Evolutionary conservation across 192 early-diverging fungal species (phyloP), one percentile per base, ranked within the genome.

Genomic region (Chytriomyces sp.): DNA sequence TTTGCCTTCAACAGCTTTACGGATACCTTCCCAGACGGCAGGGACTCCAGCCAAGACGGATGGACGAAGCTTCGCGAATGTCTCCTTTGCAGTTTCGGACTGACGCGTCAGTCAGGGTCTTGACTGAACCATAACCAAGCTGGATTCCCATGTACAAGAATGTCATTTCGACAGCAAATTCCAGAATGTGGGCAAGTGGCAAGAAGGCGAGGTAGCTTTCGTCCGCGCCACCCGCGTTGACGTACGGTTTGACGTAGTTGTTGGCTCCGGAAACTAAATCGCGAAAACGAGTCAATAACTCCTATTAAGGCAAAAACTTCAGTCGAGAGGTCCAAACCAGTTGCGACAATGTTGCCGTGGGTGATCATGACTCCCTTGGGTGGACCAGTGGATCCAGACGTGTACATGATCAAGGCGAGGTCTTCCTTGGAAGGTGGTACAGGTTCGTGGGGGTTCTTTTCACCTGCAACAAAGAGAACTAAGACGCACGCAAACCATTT

Each of bases 361-460:
- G 90, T 88, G 7, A 98, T 80, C 73, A 95, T 80, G 35, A 95
- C 96, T 68, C 97, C 97, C 82, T 96, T 96, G 60, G 97, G 96
- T 60, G 76, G 88, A 20, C 97, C 95, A 11, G 95, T 98, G n/a
- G 91, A 91, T 48, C 96, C 87, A 50, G 82, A 85, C 9, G 92
- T 92, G 78, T 93, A 98, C 95, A 98, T 96, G 73, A 98, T 94
- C 70, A 92, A 87, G 50, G 78, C 77, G 44, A 79, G 82, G 77
- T 94, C 93, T 69, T 92, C 91, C 18, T 87, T 71, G 20, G 79
- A 84, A 9, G 95, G 94, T n/a, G 89, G 85, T 23, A 63, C 69
- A 72, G 45, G 90, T 82, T 50, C 90, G 90, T n/a, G 81, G 78
- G 60, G 91, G 91, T 67, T 90, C 47, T 43, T 77, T 78, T 61